Evolutionary conservation across 1,284 basidiomycete genomes (phyloP), one percentile per base, ranked within the genome.

Genomic region (Apiotrichum sp.): DNA sequence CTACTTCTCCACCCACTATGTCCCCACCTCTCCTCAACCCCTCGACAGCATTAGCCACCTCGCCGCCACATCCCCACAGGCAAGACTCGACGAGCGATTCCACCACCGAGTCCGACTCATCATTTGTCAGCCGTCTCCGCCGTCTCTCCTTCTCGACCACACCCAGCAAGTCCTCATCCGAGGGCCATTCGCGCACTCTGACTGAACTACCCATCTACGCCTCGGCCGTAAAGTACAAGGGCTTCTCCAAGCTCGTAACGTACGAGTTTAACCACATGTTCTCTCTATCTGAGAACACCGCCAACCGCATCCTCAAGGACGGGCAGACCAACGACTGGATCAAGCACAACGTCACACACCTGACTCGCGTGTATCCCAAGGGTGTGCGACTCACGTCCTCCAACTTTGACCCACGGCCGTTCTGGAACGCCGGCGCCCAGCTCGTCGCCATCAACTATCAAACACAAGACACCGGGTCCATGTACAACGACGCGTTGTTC

Each of bases 371-470:
- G 13, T 98, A 98, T 71, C 96, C 96, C 0, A 88, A 88, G 66
- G 92, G 88, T 1, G 84, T 80, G 40, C 78, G 93, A 51, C 79
- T 96, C 46, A 86, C 81, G 60, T 91, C 88, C 59, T 86, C 86
- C 29, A 99, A 99, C 73, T 98, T 88, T 70, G 82, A 88, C 63
- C 95, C 95, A 4, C 85, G 89, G 74, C 82, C 86, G 40, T 92
- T 85, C 73, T 99, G 95, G 95, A 83, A 84, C 0, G 85, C 86
- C 0, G 95, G 95, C 0, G 85, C 86, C 14, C 95, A 98, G 75
- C 76, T 98, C n/a, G 93, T 96, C 0, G 92, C 96, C 6, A 82
- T 98, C 59, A 99, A 99, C 73, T 98, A 93, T 89, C 96, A 99
- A 75, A 98, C 93, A 0, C 86, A 86, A 64, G 91, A 89, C 91